phyloP scores from a whole-genome alignment of 306 rosid genomes.

The Dalbergia cochinchinensis region DNA sequence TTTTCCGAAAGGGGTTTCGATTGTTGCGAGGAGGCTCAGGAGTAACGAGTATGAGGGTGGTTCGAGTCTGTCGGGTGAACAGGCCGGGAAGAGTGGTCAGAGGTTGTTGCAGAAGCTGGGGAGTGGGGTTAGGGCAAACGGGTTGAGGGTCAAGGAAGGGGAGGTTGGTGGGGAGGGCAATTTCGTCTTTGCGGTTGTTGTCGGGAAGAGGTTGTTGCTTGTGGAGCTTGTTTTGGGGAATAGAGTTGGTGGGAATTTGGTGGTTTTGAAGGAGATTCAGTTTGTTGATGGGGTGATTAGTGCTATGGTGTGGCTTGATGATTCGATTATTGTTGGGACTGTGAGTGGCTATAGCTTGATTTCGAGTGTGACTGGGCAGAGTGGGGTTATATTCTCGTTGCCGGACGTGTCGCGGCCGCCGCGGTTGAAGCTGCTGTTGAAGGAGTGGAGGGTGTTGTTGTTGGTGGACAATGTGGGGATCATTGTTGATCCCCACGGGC shows the following conservation, averaged over 20 bases:
- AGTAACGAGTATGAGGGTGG: slow-evolving; percentile 60
- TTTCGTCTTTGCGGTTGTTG: slow-evolving; percentile 66
- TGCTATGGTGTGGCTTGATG: slow-evolving; percentile 88
- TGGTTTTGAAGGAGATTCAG: slow-evolving; percentile 81
- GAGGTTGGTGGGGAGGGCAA: slow-evolving; percentile 56
- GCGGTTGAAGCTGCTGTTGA: slow-evolving; percentile 69
- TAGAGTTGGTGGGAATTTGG: slow-evolving; percentile 56
- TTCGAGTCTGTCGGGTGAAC: slow-evolving; percentile 50
- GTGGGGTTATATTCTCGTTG: slow-evolving; percentile 77
- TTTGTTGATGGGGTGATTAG: slow-evolving; percentile 76
- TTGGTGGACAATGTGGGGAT: slow-evolving; percentile 95
- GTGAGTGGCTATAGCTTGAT: slow-evolving; percentile 77
- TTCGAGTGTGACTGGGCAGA: slow-evolving; percentile 82
- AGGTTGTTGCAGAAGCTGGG: slow-evolving; percentile 80
- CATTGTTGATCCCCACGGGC: slow-evolving; percentile 75
- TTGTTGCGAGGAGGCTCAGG: slow-evolving; percentile 63
- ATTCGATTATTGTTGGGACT: slow-evolving; percentile 85
- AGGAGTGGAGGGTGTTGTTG: slow-evolving; percentile 87
- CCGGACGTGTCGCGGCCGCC: slow-evolving; percentile 86
- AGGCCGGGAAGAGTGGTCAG: slow-evolving; percentile 53
- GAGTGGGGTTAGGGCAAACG: slow-evolving; percentile 68
- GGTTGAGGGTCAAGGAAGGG: slow-evolving; percentile 70
- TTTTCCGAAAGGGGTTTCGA: slow-evolving; percentile 68
- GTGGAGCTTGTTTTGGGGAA: slow-evolving; percentile 70
- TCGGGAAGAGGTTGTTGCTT: slow-evolving; percentile 74